Evolutionary conservation across 1,284 basidiomycete genomes (phyloP).

Genomic region (Sphagnurus paluster): DNA sequence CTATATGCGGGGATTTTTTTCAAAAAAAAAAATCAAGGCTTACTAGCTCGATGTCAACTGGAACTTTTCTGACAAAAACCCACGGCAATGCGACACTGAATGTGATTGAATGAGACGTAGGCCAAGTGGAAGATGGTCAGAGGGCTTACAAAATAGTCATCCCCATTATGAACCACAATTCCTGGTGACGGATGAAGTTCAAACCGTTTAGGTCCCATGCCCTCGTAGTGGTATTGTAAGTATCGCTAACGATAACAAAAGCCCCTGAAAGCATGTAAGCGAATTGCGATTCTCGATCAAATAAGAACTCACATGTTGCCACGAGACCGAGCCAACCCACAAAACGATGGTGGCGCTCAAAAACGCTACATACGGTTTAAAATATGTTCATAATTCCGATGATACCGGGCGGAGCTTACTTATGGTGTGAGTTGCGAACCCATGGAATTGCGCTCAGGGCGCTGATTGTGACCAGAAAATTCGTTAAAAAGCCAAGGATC

Average conservation of each 20-base stretch:
- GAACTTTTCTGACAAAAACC: conserved; percentile 69
- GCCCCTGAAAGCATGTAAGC: conserved; percentile 38
- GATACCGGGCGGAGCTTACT: conserved; percentile 49
- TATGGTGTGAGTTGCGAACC: conserved; percentile 76
- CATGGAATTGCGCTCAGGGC: conserved; percentile 68
- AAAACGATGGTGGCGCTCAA: conserved; percentile 76
- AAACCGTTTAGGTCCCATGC: conserved; percentile 56
- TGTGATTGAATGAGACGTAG: background rate
- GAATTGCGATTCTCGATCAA: background rate
- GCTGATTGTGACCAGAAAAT: conserved; percentile 51
- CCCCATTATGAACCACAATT: conserved; percentile 72
- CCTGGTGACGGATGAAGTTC: conserved; percentile 62
- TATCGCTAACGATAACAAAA: conserved; percentile 66
- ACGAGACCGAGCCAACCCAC: conserved; percentile 68
- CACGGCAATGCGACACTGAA: conserved; percentile 67
- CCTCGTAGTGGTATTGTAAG: conserved; percentile 51
- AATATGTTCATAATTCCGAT: background rate
- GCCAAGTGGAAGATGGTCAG: background rate
- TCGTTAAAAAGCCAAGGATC: conserved; percentile 57
- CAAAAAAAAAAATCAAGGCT: conserved; percentile 26
- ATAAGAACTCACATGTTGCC: conserved; percentile 49
- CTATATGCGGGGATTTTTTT: background rate
- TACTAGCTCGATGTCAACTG: conserved; percentile 72
- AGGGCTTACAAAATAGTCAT: conserved; percentile 68
- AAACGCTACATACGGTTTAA: conserved; percentile 43